phyloP scores from a whole-genome alignment of 768 basidiomycete genomes.

The Leucocoprinus leucothites region DNA sequence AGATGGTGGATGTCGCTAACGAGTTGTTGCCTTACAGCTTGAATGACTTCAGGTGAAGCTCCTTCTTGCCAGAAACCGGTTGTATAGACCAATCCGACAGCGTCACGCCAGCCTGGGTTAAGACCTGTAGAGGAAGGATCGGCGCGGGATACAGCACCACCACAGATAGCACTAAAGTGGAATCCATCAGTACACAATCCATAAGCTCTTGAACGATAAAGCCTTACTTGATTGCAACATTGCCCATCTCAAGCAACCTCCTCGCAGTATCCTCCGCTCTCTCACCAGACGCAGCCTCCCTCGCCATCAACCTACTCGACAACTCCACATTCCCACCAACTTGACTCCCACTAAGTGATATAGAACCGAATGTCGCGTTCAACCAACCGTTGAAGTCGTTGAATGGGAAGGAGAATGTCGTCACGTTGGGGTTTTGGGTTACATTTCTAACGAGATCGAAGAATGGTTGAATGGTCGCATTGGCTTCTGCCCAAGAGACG shows the following conservation, averaged over 20 bases:
- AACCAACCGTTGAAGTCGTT: slow-evolving; percentile 26
- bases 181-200: neutral
- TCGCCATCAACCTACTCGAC: slow-evolving; percentile 30
- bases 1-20: slow-evolving; percentile 19
- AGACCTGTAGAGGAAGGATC: slow-evolving; percentile 37
- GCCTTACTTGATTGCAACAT: slow-evolving; percentile 22
- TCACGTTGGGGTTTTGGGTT: slow-evolving; percentile 17
- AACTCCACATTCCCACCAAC: slow-evolving; percentile 26
- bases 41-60: slow-evolving; percentile 19
- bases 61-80: slow-evolving; percentile 27
- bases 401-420: slow-evolving; percentile 13
- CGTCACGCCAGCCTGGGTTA: slow-evolving; percentile 47
- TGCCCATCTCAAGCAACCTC: slow-evolving; percentile 19
- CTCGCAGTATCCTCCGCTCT: slow-evolving; percentile 24
- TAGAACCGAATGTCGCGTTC: slow-evolving; percentile 1
- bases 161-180: slow-evolving; percentile 33
- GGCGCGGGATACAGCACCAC: slow-evolving; percentile 38
- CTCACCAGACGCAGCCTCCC: slow-evolving; percentile 20
- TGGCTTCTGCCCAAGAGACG: slow-evolving; percentile 29
- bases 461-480: slow-evolving; percentile 31
- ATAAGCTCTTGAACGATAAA: neutral
- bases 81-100: slow-evolving; percentile 28
- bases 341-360: neutral
- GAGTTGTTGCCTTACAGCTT: too few relatives aligned
- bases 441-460: slow-evolving; percentile 21